Conservation (phyloP, 2,329 filamentous ascomycete genomes). For the Cercospora sp. region DNA sequence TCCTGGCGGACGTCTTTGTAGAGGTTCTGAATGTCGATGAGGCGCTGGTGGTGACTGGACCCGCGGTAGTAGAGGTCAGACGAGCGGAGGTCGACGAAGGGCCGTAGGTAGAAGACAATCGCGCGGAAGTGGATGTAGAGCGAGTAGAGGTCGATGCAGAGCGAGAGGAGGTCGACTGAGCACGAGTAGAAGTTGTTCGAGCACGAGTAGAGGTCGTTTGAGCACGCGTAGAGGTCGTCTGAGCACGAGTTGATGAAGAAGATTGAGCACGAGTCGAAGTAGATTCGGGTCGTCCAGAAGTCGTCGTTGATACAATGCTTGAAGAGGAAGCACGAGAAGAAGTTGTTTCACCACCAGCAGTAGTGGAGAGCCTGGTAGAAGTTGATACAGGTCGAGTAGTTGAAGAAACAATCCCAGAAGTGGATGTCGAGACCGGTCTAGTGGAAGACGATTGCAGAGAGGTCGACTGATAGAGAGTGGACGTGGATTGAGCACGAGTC, state of each 20-base stretch:
- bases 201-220: background rate
- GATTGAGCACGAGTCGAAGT: background rate
- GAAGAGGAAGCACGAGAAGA: background rate
- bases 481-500: background rate
- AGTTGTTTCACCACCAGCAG: background rate
- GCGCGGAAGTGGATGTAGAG: background rate
- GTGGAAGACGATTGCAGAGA: background rate
- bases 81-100: background rate
- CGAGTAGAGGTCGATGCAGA: background rate
- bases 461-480: background rate
- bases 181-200: background rate
- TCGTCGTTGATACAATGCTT: background rate
- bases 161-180: background rate
- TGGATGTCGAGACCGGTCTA: background rate
- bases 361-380: background rate
- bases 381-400: background rate
- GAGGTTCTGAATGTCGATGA: background rate
- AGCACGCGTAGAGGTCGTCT: background rate
- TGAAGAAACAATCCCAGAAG: background rate
- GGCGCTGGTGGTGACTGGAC: background rate
- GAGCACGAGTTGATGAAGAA: background rate
- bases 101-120: background rate
- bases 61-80: background rate
- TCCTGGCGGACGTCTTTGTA: background rate
- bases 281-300: background rate